phyloP scores from a whole-genome alignment of 192 early-diverging fungal genomes.

The Globomyces pollinis-pini region DNA sequence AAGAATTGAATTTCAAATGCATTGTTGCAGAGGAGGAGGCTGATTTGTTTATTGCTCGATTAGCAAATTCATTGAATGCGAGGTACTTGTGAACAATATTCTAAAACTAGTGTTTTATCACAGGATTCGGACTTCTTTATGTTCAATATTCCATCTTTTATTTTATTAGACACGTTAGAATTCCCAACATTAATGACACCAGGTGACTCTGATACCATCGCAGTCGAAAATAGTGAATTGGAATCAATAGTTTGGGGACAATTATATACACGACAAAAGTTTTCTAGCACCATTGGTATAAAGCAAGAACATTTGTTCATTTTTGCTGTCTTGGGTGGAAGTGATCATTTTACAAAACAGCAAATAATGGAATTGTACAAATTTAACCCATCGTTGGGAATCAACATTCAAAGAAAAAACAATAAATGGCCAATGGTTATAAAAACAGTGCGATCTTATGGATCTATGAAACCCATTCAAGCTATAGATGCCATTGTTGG shows the following conservation, averaged over 20 bases:
- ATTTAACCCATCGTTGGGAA: not conserved
- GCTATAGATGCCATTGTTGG: not conserved
- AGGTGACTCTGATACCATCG: no score
- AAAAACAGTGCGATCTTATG: not conserved
- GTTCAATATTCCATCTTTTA: not conserved
- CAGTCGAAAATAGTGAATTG: no score
- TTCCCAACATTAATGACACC: not conserved
- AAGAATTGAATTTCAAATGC: not conserved
- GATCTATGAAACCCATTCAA: not conserved
- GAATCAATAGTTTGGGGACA: no score
- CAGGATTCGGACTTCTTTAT: conserved; percentile 7
- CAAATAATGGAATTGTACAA: not conserved
- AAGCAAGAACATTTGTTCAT: not conserved
- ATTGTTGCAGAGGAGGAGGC: not conserved
- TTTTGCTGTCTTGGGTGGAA: not conserved
- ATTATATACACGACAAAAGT: not conserved
- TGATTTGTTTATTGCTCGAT: not conserved
- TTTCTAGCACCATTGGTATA: not conserved
- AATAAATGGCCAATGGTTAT: conserved; percentile 2
- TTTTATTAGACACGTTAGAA: not conserved
- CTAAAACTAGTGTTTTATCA: not conserved
- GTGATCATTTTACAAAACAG: not conserved
- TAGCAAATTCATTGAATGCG: not conserved
- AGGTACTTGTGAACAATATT: no score
- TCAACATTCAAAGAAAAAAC: not conserved